Percentiles rank a stretch among this genome's conserved stretches.
Evolutionary conservation across 2,329 filamentous ascomycete genomes (phyloP).

Genomic region (Fusarium anguioides): DNA sequence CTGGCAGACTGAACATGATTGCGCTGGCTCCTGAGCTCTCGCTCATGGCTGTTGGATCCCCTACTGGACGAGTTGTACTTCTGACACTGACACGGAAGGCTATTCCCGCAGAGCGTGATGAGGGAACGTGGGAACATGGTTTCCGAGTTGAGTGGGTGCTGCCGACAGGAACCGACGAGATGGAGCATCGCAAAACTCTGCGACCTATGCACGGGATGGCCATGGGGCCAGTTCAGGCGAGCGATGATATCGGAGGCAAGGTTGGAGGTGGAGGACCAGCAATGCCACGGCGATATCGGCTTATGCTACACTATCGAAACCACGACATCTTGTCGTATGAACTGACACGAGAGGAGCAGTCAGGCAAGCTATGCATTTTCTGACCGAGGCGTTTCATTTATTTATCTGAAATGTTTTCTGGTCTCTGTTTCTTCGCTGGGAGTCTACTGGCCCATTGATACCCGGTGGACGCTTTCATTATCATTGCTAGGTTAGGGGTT

Average conservation of each 20-base stretch:
- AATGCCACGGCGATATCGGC: conserved; percentile 65
- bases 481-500: conserved; percentile 4
- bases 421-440: conserved; percentile 6
- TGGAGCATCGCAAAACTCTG: conserved; percentile 54
- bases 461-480: conserved; percentile 21
- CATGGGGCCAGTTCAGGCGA: conserved; percentile 69
- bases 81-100: conserved; percentile 63
- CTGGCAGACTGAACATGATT: conserved; percentile 66
- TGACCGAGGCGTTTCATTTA: conserved; percentile 37
- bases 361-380: conserved; percentile 52
- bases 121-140: conserved; percentile 51
- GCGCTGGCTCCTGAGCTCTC: conserved; percentile 75
- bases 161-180: conserved; percentile 61
- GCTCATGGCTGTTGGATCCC: conserved; percentile 74
- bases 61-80: conserved; percentile 73
- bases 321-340: conserved; percentile 78
- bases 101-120: conserved; percentile 34
- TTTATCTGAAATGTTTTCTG: not conserved
- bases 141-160: conserved; percentile 67
- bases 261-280: conserved; percentile 24
- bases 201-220: conserved; percentile 74
- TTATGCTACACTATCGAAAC: conserved; percentile 79
- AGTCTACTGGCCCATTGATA: conserved; percentile 31
- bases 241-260: conserved; percentile 43
- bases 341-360: conserved; percentile 59